Base-by-base conservation (phyloP, 2,329 filamentous ascomycete species). In the Epichloe uncinata region DNA sequence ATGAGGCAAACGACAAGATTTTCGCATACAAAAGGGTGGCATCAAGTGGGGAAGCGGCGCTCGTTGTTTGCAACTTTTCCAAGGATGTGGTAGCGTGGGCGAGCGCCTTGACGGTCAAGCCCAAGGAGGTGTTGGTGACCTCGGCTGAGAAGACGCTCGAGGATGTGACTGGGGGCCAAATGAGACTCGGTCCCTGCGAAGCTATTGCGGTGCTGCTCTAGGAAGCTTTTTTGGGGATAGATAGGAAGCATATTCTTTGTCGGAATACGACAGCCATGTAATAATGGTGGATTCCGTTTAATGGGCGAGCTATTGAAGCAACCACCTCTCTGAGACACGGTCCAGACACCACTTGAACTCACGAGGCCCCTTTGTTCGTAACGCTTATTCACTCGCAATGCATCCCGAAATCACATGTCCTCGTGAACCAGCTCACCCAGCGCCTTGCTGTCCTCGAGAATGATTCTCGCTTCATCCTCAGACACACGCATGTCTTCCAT, bases 351-450 rank as follows among this genome's bases (percentile, higher is more conserved):
- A 22, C 12, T 37, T 37, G 35, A 37, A 37, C 8, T 11, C 45
- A 3, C 13, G 8, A 2, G 26, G 22, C 30, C 26, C 16, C 7
- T 42, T 18, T 40, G 4, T 16, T 43, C 41, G 13, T 4, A 33
- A 33, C 38, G 30, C 12, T 26, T 12, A 30, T 26, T 30, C 42
- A 7, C 38, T 47, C 33, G 20, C 5, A 30, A 20, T 42, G 5
- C 16, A 11, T 16, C 7, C 26, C 4, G n/a, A 34, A 9, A 41
- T 62, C 50, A 66, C 20, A 54, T 48, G 37, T 84, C 82, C 53
- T 83, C 81, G 56, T 88, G 75, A 48, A 91, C 59, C 55, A 86
- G 68, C 57, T 82, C 74, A 1, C 85, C 86, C 45, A 91, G 67
- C 48, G 74, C 70, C 56, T 76, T 78, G 62, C 86, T 88, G 54